phyloP scores from a whole-genome alignment of 352 stramenopile genomes.

The Phytopythium mirpurense region DNA sequence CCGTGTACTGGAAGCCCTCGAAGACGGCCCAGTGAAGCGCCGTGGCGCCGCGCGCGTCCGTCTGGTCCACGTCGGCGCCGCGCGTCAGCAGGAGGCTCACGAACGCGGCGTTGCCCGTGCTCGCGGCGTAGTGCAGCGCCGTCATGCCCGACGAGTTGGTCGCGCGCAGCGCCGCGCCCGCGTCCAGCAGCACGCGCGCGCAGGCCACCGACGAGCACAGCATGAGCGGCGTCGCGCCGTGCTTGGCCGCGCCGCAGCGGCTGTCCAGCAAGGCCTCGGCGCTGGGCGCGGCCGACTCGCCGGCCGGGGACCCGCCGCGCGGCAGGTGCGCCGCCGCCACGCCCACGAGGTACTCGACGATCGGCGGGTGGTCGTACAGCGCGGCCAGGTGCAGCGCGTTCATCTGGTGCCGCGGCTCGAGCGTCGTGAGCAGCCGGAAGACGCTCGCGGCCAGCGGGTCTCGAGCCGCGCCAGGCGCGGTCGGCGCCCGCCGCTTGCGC shows the following conservation, averaged over 20 bases:
- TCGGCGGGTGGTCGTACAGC: slow-evolving; percentile 66
- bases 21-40: slow-evolving; percentile 81
- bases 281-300: background rate
- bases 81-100: slow-evolving; percentile 58
- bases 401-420: slow-evolving; percentile 71
- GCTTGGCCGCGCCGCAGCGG: slow-evolving; percentile 57
- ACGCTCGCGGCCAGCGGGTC: slow-evolving; percentile 24
- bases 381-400: slow-evolving; percentile 65
- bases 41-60: slow-evolving; percentile 60
- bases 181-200: slow-evolving; percentile 44
- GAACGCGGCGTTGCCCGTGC: slow-evolving; percentile 67
- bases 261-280: slow-evolving; percentile 50
- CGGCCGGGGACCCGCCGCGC: background rate
- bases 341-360: slow-evolving; percentile 53
- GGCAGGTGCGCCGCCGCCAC: slow-evolving; percentile 41
- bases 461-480: background rate
- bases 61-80: slow-evolving; percentile 66
- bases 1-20: slow-evolving; percentile 83
- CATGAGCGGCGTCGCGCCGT: slow-evolving; percentile 70
- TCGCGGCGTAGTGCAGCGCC: slow-evolving; percentile 75
- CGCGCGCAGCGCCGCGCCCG: slow-evolving; percentile 38
- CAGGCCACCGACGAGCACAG: slow-evolving; percentile 67
- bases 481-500: slow-evolving; percentile 1
- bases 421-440: slow-evolving; percentile 52
- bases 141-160: slow-evolving; percentile 80